Evolutionary conservation across 345 rosid genomes (phyloP).

Genomic region (Eucalyptus viminalis): DNA sequence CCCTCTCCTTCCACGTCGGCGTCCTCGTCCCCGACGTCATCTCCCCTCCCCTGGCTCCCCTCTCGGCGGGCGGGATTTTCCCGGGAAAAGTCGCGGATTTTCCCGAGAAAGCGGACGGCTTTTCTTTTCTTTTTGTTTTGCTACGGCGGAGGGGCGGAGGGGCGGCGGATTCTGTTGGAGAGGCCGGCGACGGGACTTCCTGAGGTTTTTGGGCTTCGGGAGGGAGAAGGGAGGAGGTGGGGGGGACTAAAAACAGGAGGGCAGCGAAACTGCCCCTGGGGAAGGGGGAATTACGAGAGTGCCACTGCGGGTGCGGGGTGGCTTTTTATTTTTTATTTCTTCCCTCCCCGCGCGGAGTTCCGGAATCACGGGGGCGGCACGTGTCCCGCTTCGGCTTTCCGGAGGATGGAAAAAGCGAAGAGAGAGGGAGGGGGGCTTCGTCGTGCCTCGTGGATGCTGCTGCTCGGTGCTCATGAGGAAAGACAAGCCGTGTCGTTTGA

Average conservation of each 20-base stretch:
- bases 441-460: neutral
- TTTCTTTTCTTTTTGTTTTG: no score
- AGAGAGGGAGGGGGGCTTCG: rapidly evolving
- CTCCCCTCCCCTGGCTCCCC: neutral
- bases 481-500: neutral
- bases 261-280: neutral
- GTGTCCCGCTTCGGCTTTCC: neutral
- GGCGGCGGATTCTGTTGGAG: neutral
- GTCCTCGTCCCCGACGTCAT: constrained; percentile 93
- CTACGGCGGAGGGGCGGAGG: neutral
- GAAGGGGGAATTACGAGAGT: neutral
- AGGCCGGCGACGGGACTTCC: neutral
- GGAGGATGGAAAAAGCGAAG: neutral
- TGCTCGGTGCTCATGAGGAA: neutral
- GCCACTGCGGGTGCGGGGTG: neutral
- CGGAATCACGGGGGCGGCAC: neutral
- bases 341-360: neutral
- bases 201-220: neutral
- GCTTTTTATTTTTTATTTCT: neutral
- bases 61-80: neutral
- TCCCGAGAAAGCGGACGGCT: neutral
- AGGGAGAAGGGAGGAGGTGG: neutral
- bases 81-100: neutral
- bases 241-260: neutral
- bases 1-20: constrained; percentile 99